A percentile compares a stretch with the other conserved stretches of the same genome.
Conservation (phyloP, 179 eudicot species). For the Silene vulgaris region DNA sequence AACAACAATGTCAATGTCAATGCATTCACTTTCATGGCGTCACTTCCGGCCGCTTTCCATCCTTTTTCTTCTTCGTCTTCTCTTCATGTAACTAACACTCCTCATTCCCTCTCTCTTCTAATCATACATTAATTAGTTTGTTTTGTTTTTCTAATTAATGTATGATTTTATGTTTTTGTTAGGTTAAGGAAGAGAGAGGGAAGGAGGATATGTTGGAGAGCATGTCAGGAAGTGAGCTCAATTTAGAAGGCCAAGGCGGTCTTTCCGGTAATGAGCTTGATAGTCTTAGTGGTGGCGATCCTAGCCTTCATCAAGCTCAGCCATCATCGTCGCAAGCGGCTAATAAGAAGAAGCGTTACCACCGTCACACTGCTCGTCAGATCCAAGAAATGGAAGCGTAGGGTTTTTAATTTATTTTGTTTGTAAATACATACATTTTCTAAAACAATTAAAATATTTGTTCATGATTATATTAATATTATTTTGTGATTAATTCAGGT, state of each 20-base stretch:
- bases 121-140: neutral
- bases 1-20: conserved; percentile 30
- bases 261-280: conserved; percentile 73
- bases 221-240: conserved; percentile 78
- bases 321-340: conserved; percentile 31
- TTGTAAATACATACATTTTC: too few species aligned
- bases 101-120: conserved; percentile 3
- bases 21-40: conserved; percentile 62
- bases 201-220: conserved; percentile 74
- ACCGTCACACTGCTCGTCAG: conserved; percentile 90
- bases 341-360: conserved; percentile 79
- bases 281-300: conserved; percentile 25
- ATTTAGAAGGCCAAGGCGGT: conserved; percentile 49
- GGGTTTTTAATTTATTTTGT: neutral
- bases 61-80: conserved; percentile 54
- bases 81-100: conserved; percentile 44
- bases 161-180: neutral
- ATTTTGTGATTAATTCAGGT: conserved; percentile 27
- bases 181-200: conserved; percentile 68
- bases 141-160: neutral
- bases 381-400: conserved; percentile 99
- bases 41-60: conserved; percentile 47
- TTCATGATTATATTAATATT: neutral
- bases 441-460: too few species aligned
- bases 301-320: conserved; percentile 30